Base-by-base conservation (phyloP, 2,329 filamentous ascomycete genomes). In the Cladosporium halotolerans region DNA sequence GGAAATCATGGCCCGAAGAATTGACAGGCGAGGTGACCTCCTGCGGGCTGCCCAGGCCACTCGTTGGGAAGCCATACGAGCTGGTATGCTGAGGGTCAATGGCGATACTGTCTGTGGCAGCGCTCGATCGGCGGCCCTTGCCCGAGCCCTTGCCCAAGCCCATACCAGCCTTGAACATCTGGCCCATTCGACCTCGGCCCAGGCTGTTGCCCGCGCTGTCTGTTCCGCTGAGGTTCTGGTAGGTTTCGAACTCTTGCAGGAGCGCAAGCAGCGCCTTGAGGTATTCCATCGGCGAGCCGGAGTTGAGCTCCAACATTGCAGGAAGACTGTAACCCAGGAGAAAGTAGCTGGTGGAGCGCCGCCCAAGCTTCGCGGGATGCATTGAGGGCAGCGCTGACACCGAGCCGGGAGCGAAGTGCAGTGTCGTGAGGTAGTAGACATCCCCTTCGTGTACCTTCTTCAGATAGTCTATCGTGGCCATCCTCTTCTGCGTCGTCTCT, bases 381-480 rank as follows among this genome's bases (percentile, higher is more conserved):
- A 95, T 92, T 67, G 89, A 95, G 43, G 92, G 85, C 75, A 96
- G 85, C 65, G 85, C 84, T 48, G 80, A 76, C 33, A 97, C 79
- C 69, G 96, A 89, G 31, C 81, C 71, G 64, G 89, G 87, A 60
- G 90, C 88, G 72, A 96, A 96, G 66, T 95, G 86, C 56, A 96
- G 82, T 0, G 93, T 96, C 73, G 96, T 96, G 77, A 97, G 96
- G 91, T 93, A 97, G 75, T 95, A 97, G 40, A 96, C 84, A 55
- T 89, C 85, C 56, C 92, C 91, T 72, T 96, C 90, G 67, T 99
- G 91, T 28, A 90, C 86, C 74, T 95, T 96, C 57, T 91, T 83
- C 58, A 99, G 71, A 68, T 99, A 99, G 63, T 95, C 89, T 40
- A 99, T 71, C 0, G 93, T 97, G 2, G 89, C 90, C 75, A 99